These are phyloP conservation scores for Phytophthora aleatoria DNA, from an alignment of 352 stramenopile genomes.

Conservation along the genomic window DNA sequence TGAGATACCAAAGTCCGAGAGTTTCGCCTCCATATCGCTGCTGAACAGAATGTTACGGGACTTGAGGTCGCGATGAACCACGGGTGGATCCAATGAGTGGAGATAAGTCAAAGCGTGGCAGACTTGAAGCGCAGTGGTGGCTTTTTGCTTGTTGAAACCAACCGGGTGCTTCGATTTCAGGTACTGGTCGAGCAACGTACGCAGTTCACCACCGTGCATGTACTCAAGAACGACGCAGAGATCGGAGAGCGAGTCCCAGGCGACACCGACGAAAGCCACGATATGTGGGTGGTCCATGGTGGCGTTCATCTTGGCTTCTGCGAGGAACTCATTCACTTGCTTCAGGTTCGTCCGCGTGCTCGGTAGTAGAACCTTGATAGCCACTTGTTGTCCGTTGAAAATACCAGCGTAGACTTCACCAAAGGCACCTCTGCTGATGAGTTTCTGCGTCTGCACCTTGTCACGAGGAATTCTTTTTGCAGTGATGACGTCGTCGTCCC, in stretches of 20 bases:
- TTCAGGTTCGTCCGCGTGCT: conserved; percentile 19
- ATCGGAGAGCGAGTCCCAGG: conserved; percentile 47
- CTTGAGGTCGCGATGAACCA: conserved; percentile 43
- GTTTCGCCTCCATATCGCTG: conserved; percentile 32
- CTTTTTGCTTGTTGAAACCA: conserved; percentile 42
- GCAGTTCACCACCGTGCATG: conserved; percentile 44
- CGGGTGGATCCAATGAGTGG: conserved; percentile 23
- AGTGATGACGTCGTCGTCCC: conserved; percentile 39
- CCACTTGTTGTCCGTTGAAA: conserved; percentile 47
- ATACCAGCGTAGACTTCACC: conserved; percentile 43
- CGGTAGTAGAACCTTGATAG: conserved; percentile 48
- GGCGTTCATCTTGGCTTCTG: conserved; percentile 56
- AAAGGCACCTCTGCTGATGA: conserved; percentile 47
- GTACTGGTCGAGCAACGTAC: conserved; percentile 31
- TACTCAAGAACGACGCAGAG: conserved; percentile 48
- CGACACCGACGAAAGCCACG: conserved; percentile 57
- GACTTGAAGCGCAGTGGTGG: conserved; percentile 30
- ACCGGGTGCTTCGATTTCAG: conserved; percentile 21
- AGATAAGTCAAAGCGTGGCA: conserved; percentile 31
- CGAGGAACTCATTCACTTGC: conserved; percentile 48
- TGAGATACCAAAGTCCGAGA: conserved; percentile 49
- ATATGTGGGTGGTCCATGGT: conserved; percentile 54
- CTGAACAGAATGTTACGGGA: conserved; percentile 38
- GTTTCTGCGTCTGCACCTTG: conserved; percentile 35
- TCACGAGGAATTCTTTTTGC: conserved; percentile 42